Evolutionary conservation across 768 basidiomycete genomes (phyloP).

Genomic region (Psilocybe cubensis): DNA sequence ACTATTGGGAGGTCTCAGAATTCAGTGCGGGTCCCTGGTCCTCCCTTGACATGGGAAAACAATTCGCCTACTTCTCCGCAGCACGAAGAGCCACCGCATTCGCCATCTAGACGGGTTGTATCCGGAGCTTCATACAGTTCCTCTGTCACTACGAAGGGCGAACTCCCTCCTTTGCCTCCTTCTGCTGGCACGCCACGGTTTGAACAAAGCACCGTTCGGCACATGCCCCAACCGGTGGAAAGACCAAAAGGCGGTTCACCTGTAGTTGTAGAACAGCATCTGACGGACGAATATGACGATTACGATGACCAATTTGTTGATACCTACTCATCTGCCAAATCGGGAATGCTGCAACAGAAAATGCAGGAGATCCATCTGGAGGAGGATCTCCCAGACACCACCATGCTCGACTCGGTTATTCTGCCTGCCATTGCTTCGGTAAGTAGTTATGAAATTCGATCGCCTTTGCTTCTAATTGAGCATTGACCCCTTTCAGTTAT

Average conservation of each 20-base stretch:
- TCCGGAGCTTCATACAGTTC: slow-evolving; percentile 44
- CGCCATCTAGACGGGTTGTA: slow-evolving; percentile 28
- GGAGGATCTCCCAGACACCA: slow-evolving; percentile 74
- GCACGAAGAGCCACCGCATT: slow-evolving; percentile 36
- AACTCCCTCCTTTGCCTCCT: slow-evolving; percentile 62
- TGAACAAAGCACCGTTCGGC: slow-evolving; percentile 73
- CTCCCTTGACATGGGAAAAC: slow-evolving; percentile 82
- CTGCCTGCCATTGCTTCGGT: slow-evolving; percentile 97
- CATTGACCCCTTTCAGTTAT: slow-evolving; percentile 58
- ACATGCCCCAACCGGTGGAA: slow-evolving; percentile 43
- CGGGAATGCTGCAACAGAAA: slow-evolving; percentile 51
- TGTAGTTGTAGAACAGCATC: slow-evolving; percentile 42
- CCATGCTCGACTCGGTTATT: slow-evolving; percentile 96
- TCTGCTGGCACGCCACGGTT: slow-evolving; percentile 40
- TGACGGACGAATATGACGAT: slow-evolving; percentile 69
- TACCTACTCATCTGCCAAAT: slow-evolving; percentile 45
- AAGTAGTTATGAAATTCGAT: slow-evolving; percentile 38
- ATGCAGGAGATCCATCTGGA: slow-evolving; percentile 50
- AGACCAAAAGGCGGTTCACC: slow-evolving; percentile 22
- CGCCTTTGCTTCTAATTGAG: slow-evolving; percentile 5
- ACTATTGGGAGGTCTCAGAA: slow-evolving; percentile 73
- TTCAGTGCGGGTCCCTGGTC: slow-evolving; percentile 62
- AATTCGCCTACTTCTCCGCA: slow-evolving; percentile 52
- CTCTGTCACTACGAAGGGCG: slow-evolving; percentile 55
- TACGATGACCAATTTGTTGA: slow-evolving; percentile 62